phyloP scores from a whole-genome alignment of 2,329 filamentous ascomycete species.

The Exophiala sideris region DNA sequence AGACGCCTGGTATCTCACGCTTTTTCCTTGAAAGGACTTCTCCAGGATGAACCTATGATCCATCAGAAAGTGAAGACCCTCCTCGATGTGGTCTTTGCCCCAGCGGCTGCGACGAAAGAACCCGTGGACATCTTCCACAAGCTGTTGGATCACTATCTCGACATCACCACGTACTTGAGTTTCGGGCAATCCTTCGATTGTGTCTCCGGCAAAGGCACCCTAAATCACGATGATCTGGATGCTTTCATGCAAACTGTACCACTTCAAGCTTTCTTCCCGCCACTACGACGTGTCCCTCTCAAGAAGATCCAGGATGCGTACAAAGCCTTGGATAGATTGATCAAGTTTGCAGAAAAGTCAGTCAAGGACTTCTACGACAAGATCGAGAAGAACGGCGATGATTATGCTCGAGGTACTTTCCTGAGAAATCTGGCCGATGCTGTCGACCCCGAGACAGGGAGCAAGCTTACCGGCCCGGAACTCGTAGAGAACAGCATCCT shows the following conservation, averaged over 20 bases:
- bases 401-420: constrained; percentile 6
- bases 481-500: constrained; percentile 11
- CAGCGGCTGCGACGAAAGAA: background rate
- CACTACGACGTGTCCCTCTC: constrained; percentile 11
- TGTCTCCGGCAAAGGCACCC: constrained; percentile 1
- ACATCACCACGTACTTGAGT: constrained; percentile 10
- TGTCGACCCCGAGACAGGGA: background rate
- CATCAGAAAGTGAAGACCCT: constrained; percentile 2
- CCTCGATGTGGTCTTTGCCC: constrained; percentile 2
- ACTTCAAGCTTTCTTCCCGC: constrained; percentile 9
- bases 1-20: constrained; percentile 37
- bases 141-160: constrained; percentile 8
- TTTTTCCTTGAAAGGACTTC: constrained; percentile 33
- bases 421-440: constrained; percentile 10
- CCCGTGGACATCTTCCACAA: constrained; percentile 9
- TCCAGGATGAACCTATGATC: constrained; percentile 6
- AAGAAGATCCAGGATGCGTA: constrained; percentile 11
- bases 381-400: constrained; percentile 1
- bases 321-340: constrained; percentile 3
- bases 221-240: constrained; percentile 9
- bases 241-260: constrained; percentile 9
- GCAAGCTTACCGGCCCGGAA: background rate
- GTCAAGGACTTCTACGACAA: constrained; percentile 3
- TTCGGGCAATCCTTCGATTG: constrained; percentile 14
- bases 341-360: constrained; percentile 6